Base-by-base conservation (phyloP, 148 eudicot species). In the Drosera capensis region DNA sequence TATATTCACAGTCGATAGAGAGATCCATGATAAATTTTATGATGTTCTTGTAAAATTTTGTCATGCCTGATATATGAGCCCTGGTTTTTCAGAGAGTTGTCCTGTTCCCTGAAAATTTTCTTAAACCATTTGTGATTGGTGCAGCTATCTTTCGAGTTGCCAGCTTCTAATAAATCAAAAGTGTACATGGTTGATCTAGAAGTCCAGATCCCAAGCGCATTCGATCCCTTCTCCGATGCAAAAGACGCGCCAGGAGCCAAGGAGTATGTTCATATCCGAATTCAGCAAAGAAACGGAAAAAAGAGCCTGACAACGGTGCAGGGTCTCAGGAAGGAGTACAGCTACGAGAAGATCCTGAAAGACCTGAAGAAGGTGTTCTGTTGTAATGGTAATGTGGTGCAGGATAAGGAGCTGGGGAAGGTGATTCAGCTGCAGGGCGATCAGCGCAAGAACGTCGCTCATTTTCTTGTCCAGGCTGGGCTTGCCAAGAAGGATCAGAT, bases 221-320 rank as follows among this genome's bases (percentile, higher is more conserved):
- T 67, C 14, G 78, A 68, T 23, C 71, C 71, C 24, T 68, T 73
- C 45, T 56, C 71, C 14, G 78, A 73, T 57, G 71, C 64, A 14
- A 53, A 73, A 29, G 60, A 65, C 51, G 64, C 67, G 3, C 31
- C 31, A 0, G 78, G 78, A 23, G 26, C 73, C 9, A 68, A 68
- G 22, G 73, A 65, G 65, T 64, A 73, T 55, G 78, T 73, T 25
- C 78, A 73, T 62, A 68, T 73, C 14, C 68, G 78, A 31, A 50
- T 73, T 20, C 78, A 73, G 42, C 74, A 73, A 49, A 60, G 78
- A 52, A 73, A 73, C 55, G 78, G 74, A 8, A 68, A 55, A 46
- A 73, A 73, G 24, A 59, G 78, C 54, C 28, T 73, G 50, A 73
- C 78, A 0, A 73, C 78, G 0, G 73, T 73, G 13, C 74, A 73